phyloP scores from a whole-genome alignment of 164 flowering plant species.

The Tinospora cordifolia region DNA sequence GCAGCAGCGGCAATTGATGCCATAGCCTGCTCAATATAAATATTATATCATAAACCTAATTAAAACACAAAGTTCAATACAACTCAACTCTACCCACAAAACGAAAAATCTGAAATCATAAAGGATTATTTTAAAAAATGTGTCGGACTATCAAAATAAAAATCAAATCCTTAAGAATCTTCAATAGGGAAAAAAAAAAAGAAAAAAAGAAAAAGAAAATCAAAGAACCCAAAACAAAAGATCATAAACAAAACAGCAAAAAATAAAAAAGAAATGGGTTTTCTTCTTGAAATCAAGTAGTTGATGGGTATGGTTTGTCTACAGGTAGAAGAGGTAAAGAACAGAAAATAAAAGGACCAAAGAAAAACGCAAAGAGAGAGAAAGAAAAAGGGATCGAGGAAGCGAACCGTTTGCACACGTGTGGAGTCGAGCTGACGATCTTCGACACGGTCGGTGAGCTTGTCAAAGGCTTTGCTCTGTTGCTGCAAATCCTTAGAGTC shows the following conservation, averaged over 20 bases:
- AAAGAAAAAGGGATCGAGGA: background rate
- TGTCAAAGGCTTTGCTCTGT: slow-evolving; percentile 95
- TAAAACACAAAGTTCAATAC: no score
- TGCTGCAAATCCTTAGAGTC: slow-evolving; percentile 95
- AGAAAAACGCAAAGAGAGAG: background rate
- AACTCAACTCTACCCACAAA: background rate
- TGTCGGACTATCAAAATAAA: no score
- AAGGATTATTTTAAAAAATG: no score
- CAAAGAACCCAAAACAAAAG: no score
- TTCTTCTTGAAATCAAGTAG: background rate
- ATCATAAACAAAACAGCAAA: no score
- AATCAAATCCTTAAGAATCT: no score
- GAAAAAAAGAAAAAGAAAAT: no score
- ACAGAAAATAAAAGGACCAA: background rate
- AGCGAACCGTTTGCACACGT: slow-evolving; percentile 71
- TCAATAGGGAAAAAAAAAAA: no score
- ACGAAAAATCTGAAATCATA: background rate
- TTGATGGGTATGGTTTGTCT: no score
- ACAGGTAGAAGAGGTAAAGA: background rate
- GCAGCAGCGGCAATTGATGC: slow-evolving; percentile 86
- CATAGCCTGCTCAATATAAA: slow-evolving; percentile 64
- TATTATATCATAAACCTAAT: background rate
- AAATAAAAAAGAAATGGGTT: background rate
- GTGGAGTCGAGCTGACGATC: slow-evolving; percentile 94
- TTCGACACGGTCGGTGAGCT: slow-evolving; percentile 96